phyloP scores from a whole-genome alignment of 2,329 filamentous ascomycete species.

The Aspergillus viridinutans region DNA sequence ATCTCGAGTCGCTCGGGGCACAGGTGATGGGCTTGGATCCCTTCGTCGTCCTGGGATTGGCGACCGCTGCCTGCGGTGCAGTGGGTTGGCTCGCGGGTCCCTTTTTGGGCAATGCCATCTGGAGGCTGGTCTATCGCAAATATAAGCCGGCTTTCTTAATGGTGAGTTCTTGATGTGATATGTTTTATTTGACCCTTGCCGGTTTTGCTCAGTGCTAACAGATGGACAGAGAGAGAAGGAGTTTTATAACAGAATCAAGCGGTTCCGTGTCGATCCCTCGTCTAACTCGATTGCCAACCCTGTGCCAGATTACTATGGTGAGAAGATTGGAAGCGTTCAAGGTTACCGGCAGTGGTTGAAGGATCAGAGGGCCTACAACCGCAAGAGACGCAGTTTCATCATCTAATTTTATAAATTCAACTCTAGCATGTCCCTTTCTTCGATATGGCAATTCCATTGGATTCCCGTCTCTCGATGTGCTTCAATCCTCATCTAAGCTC shows the following conservation, averaged over 20 bases:
- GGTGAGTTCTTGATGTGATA: conserved; percentile 44
- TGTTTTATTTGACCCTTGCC: neutral
- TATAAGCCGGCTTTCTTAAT: conserved; percentile 67
- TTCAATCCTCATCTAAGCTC: neutral
- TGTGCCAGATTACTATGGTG: conserved; percentile 95
- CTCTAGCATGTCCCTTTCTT: neutral
- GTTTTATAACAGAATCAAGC: conserved; percentile 89
- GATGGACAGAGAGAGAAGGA: conserved; percentile 78
- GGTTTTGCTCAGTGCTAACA: conserved; percentile 6
- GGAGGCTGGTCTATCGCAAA: conserved; percentile 69
- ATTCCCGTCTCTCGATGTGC: conserved; percentile 3
- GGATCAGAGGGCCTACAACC: conserved; percentile 95
- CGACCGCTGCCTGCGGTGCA: conserved; percentile 71
- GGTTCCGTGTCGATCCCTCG: conserved; percentile 84
- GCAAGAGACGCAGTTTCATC: conserved; percentile 61
- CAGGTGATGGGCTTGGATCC: conserved; percentile 81
- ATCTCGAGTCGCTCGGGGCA: conserved; percentile 62
- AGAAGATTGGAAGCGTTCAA: conserved; percentile 91
- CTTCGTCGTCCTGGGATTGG: conserved; percentile 75
- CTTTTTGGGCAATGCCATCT: conserved; percentile 72
- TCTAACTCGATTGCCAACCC: conserved; percentile 88
- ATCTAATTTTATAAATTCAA: conserved; percentile 14
- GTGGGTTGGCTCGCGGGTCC: conserved; percentile 86
- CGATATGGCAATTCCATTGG: neutral
- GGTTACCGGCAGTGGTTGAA: conserved; percentile 95